Conservation (phyloP, 1,284 basidiomycete genomes). For the Rhizoctonia solani region DNA sequence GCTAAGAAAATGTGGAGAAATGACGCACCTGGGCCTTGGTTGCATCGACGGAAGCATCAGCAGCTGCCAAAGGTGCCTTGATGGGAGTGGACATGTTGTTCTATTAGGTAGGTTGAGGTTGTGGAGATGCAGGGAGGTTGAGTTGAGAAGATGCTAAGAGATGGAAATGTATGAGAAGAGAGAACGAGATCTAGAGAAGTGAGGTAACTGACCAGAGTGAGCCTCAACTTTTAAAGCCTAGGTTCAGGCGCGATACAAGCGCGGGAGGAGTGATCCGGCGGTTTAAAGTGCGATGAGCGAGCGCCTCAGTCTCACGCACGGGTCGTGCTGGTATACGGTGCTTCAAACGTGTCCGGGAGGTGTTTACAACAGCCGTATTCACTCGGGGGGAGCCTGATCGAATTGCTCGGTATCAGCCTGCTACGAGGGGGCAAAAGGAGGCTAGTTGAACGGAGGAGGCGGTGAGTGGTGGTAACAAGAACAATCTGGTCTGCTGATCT, state of each 20-base stretch:
- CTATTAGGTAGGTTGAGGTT: not conserved
- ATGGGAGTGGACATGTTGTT: not conserved
- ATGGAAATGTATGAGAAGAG: constrained; percentile 2
- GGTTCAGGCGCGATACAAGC: constrained; percentile 3
- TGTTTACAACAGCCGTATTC: too few species aligned
- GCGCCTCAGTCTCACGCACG: constrained; percentile 31
- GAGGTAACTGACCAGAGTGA: not conserved
- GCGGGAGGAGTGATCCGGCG: constrained; percentile 26
- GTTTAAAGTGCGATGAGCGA: constrained; percentile 17
- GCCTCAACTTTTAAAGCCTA: constrained; percentile 2
- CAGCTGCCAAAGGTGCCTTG: not conserved
- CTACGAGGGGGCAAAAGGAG: too few species aligned
- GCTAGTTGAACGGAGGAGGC: too few species aligned
- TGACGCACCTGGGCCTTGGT: constrained; percentile 9
- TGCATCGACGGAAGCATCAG: constrained; percentile 16
- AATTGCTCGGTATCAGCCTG: too few species aligned
- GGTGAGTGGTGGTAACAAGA: too few species aligned
- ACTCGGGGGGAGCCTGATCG: too few species aligned
- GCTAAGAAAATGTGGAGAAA: not conserved
- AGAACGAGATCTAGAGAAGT: constrained; percentile 14
- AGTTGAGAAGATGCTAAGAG: not conserved
- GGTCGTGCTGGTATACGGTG: constrained; percentile 7
- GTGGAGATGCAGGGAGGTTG: not conserved
- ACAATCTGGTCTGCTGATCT: too few species aligned
- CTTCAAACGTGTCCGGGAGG: not conserved